Evolutionary conservation across 106 monocot species (phyloP), one percentile per base, ranked within the genome.

Genomic region (Dendrobium officinale): DNA sequence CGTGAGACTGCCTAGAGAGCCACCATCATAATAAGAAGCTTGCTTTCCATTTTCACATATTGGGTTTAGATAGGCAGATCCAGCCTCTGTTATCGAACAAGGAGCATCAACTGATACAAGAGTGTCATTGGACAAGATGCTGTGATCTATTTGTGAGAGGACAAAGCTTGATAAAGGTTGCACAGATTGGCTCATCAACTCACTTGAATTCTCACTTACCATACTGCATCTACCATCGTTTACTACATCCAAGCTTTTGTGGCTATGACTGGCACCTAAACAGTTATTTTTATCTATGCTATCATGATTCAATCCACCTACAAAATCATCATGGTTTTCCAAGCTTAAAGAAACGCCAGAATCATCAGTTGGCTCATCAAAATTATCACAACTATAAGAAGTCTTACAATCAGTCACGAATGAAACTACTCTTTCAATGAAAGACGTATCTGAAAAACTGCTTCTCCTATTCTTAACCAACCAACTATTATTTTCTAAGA

Each of bases 1-100:
- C 54, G 72, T 40, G 54, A 17, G 42, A 41, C 43, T 27, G 9
- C 45, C 5, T 58, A 31, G 33, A 72, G 81, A 55, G 78, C 74
- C 80, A 31, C 75, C 80, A n/a, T 64, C 33, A 26, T 81, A 77
- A 40, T 58, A 44, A 68, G 72, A 81, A 82, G 18, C 77, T 74
- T 43, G 44, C 20, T 74, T 0, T 20, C 13, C 26, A 54, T 58
- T 19, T 48, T 82, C 55, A 83, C 67, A 72, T 68, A 31, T 9
- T 31, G 43, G 41, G 5, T 20, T 44, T 17, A 6, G n/a, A 70
- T 70, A 70, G 37, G 70, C 37, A 74, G 74, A 44, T 74, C 19
- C n/a, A 74, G 41, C 74, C n/a, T 74, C 20, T 74, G 40, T 42
- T 44, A 44, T 43, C 4, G 74, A 42, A 74, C 6, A 7, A 20